Evolutionary conservation across 352 stramenopile genomes (phyloP), one percentile per base, ranked within the genome.

Genomic region (Pythium brassicae): DNA sequence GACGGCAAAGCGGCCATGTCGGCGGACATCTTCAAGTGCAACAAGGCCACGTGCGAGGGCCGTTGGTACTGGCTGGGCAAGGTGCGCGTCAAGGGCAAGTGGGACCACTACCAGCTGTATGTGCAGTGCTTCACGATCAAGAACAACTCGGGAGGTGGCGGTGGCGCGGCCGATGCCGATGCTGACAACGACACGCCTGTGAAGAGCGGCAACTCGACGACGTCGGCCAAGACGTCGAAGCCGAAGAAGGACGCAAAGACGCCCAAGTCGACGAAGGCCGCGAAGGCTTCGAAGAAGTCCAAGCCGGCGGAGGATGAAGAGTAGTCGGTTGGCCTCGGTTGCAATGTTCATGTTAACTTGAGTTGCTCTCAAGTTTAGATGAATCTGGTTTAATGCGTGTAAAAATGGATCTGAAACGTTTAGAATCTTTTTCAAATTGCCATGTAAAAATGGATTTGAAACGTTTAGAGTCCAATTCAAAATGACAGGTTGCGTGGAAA

Each of bases 101-200:
- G 59, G 59, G 55, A 66, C 42, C 55, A 66, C 59, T 66, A 66
- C 59, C 59, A 66, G 59, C 53, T 66, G 19, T 66, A 66, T 48
- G 50, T 53, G 39, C 59, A 66, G 59, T 66, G 59, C 59, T 66
- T 66, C 49, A 47, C 55, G 26, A 51, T 66, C 27, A 61, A 58
- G 47, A 53, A 53, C 48, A 57, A 57, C 53, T 61, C 59, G 22
- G 53, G 45, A 4, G 37, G 17, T 8, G 37, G n/a, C 20, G 42
- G 12, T 23, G 42, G n/a, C n/a, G 42, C 42, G 3, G 42, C n/a
- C 3, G 40, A 9, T 7, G 22, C 45, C 8, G 40, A 19, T 14
- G 22, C 34, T 9, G 25, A 44, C 43, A 44, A 45, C 23, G 44
- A 53, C 26, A 8, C 37, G 37, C 3, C 17, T 6, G 42, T 34